Base-by-base conservation (phyloP, 306 rosid genomes). In the Cicer judaicum region DNA sequence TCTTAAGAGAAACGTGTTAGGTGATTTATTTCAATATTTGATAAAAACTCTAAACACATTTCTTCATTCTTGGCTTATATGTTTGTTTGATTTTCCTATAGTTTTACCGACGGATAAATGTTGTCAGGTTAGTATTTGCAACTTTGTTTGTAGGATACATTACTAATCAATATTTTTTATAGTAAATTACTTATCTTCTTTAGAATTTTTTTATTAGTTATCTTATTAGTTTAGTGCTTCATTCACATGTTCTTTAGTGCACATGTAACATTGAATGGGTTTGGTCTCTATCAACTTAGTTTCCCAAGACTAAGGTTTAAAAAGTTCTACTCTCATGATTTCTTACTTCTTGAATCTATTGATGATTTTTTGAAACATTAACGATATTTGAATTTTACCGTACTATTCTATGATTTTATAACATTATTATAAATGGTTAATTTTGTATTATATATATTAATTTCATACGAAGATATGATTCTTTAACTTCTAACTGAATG, bases 281-380 rank as follows among this genome's bases (percentile, higher is more conserved):
- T 91, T 24, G 85, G 93, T 39, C 89, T 90, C 24, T 94, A 90
- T 64, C 82, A 70, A 59, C 89, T 88, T 76, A 97, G 97, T 69
- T 90, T 91, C 77, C 98, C 96, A n/a, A 18, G 19, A 18, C 1
- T 18, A 18, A 18, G 19, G 19, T 18, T 18, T 18, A 18, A 18
- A 18, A 1, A 18, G 39, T 16, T 10, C 15, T 7, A 24, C 50
- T 14, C 41, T 39, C 15, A 24, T 38, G 50, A 7, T 64, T 29
- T 64, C 14, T 81, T 54, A 18, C 42, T 72, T 78, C 59, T 44
- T 19, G 0, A 1, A 18, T 18, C 1, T 0, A 18, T 18, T 18
- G 1, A 18, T 18, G 19, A 0, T 18, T 18, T 18, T 18, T 1
- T 18, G 0, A 18, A 18, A 18, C 1, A 18, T 18, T 18, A 1